These are phyloP conservation scores for Teratosphaeria pseudoeucalypti DNA, from an alignment of 2,329 filamentous ascomycete species.

Conservation along the genomic window DNA sequence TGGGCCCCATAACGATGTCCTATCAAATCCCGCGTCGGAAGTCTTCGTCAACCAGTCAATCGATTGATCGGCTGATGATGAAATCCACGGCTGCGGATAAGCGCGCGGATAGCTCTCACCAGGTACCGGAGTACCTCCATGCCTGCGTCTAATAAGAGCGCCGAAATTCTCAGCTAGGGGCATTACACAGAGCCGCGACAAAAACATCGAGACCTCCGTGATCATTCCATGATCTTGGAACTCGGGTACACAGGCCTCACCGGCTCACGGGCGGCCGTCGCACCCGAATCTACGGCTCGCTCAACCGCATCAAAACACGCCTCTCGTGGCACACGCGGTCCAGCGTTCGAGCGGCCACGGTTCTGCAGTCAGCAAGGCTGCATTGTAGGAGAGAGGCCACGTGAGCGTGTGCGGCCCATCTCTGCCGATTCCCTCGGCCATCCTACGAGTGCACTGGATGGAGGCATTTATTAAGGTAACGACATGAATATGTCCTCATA, in stretches of 20 bases:
- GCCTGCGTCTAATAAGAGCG: background rate
- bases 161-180: background rate
- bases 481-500: background rate
- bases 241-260: background rate
- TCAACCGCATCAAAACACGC: conserved; percentile 2
- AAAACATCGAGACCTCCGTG: background rate
- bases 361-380: background rate
- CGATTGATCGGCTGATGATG: background rate
- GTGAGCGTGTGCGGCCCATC: background rate
- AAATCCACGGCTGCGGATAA: background rate
- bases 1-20: background rate
- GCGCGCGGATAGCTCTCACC: background rate
- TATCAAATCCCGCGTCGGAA: background rate
- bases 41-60: background rate
- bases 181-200: background rate
- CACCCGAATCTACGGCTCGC: background rate
- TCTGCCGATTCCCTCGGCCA: background rate
- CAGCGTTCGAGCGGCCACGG: background rate
- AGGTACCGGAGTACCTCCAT: background rate
- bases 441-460: background rate
- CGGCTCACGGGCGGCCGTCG: background rate
- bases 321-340: background rate
- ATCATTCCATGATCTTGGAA: background rate
- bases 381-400: background rate
- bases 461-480: background rate